These are phyloP conservation scores for Ophiostoma himal-ulmi DNA, from an alignment of 2,329 filamentous ascomycete species.

Conservation along the genomic window DNA sequence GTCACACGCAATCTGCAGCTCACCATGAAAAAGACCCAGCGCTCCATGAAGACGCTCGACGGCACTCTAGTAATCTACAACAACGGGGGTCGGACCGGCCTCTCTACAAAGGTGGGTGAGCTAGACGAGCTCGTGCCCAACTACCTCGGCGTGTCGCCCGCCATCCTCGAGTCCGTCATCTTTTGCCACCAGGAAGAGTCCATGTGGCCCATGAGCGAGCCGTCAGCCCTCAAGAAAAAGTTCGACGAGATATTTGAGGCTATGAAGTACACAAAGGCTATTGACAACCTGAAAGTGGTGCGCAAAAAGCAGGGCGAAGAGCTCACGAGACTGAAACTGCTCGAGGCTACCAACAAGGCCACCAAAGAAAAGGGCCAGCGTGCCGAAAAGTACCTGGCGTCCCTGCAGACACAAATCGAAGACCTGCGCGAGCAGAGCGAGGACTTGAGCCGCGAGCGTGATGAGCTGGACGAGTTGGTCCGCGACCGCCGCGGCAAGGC, in stretches of 20 bases:
- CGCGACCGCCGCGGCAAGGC: slow-evolving; percentile 63
- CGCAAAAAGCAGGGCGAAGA: slow-evolving; percentile 77
- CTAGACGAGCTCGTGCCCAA: slow-evolving; percentile 79
- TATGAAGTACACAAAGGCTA: slow-evolving; percentile 92
- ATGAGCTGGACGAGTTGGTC: slow-evolving; percentile 45
- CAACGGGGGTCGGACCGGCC: slow-evolving; percentile 70
- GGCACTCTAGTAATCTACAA: slow-evolving; percentile 68
- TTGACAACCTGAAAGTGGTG: slow-evolving; percentile 85
- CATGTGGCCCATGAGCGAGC: slow-evolving; percentile 91
- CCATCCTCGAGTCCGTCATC: slow-evolving; percentile 89
- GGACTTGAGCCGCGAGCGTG: slow-evolving; percentile 54
- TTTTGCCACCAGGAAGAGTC: slow-evolving; percentile 99
- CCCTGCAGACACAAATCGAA: slow-evolving; percentile 62
- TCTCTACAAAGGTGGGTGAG: slow-evolving; percentile 75
- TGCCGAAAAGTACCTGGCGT: slow-evolving; percentile 58
- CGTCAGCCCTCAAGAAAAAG: slow-evolving; percentile 76
- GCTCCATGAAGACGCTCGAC: slow-evolving; percentile 78
- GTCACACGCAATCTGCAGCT: slow-evolving; percentile 79
- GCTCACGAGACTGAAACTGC: slow-evolving; percentile 64
- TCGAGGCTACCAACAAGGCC: slow-evolving; percentile 54
- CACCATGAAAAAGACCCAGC: slow-evolving; percentile 72
- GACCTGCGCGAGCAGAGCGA: slow-evolving; percentile 53
- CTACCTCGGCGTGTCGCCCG: slow-evolving; percentile 80
- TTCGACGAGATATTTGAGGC: slow-evolving; percentile 99
- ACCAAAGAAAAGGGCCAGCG: slow-evolving; percentile 80